A percentile compares a stretch with the other conserved stretches of the same genome.
phyloP scores from a whole-genome alignment of 306 rosid genomes.

The Albizia julibrissin region DNA sequence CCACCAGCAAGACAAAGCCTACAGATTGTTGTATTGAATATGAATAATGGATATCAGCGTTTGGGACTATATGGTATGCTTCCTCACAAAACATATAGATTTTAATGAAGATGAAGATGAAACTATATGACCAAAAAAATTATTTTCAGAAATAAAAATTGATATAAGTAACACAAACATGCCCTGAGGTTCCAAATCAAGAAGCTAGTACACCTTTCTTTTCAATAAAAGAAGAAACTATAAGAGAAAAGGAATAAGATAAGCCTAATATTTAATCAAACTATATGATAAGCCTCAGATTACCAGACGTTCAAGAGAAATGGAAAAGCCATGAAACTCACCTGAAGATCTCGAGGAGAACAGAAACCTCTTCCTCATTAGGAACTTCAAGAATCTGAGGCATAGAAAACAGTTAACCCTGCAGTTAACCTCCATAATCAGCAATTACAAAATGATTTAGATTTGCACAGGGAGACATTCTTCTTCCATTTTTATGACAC shows the following conservation, averaged over 20 bases:
- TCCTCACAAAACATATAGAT: not conserved
- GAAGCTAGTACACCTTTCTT: not conserved
- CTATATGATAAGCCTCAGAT: not conserved
- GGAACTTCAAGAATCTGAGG: conserved; percentile 92
- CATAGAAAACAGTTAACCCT: conserved; percentile 70
- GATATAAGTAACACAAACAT: conserved; percentile 7
- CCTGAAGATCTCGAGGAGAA: conserved; percentile 93
- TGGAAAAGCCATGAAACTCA: conserved; percentile 43
- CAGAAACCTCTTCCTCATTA: conserved; percentile 88
- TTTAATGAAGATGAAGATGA: conserved; percentile 1
- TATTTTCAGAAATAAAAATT: conserved; percentile 10
- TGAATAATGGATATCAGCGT: conserved; percentile 16
- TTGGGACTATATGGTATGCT: not conserved
- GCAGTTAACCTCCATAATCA: conserved; percentile 61
- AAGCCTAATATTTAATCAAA: not conserved
- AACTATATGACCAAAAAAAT: not conserved
- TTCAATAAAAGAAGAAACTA: not conserved
- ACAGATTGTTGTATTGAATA: conserved; percentile 14
- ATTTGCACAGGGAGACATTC: conserved; percentile 31
- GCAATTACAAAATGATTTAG: conserved; percentile 44
- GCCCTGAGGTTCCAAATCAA: conserved; percentile 23
- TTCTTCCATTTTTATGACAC: conserved; percentile 31
- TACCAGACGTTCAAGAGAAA: conserved; percentile 14
- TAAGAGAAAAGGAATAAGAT: not conserved
- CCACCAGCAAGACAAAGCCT: conserved; percentile 94